Evolutionary conservation across 2,329 filamentous ascomycete species (phyloP).

Genomic region (Chaetomium globosum): DNA sequence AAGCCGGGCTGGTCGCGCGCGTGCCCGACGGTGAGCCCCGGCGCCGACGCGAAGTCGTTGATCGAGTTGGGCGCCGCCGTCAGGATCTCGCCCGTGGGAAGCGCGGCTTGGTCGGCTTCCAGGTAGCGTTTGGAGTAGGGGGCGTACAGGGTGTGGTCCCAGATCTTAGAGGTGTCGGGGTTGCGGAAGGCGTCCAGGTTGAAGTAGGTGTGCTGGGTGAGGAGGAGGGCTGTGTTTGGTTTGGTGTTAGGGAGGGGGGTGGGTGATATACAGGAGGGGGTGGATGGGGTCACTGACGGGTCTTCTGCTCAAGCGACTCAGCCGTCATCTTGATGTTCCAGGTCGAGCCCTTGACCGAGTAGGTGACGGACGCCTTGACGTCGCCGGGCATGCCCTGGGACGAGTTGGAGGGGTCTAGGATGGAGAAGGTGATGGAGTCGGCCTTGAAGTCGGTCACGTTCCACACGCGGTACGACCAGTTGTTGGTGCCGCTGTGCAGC

Average conservation of each 20-base stretch:
- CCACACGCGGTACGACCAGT: slow-evolving; percentile 66
- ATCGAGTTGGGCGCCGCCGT: slow-evolving; percentile 58
- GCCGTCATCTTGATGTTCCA: slow-evolving; percentile 65
- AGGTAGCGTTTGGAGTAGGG: slow-evolving; percentile 64
- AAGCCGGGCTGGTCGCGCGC: slow-evolving; percentile 59
- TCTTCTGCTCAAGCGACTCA: slow-evolving; percentile 52
- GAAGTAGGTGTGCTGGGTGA: slow-evolving; percentile 69
- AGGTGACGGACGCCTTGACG: slow-evolving; percentile 64
- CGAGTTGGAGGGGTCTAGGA: slow-evolving; percentile 61
- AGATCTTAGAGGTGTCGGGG: slow-evolving; percentile 55
- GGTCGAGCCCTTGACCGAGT: slow-evolving; percentile 58
- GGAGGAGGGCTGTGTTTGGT: slow-evolving; percentile 54
- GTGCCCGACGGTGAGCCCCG: slow-evolving; percentile 63
- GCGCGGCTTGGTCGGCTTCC: slow-evolving; percentile 56
- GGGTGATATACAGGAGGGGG: background rate
- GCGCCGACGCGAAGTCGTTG: slow-evolving; percentile 66
- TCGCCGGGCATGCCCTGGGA: slow-evolving; percentile 63
- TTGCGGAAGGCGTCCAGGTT: slow-evolving; percentile 68
- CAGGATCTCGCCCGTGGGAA: slow-evolving; percentile 65
- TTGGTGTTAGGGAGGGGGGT: background rate
- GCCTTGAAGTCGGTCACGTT: slow-evolving; percentile 58
- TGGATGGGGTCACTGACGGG: slow-evolving; percentile 42
- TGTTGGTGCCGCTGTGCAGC: slow-evolving; percentile 61
- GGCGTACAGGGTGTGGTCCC: slow-evolving; percentile 65
- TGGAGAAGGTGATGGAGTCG: slow-evolving; percentile 66